A percentile compares a stretch with the other conserved stretches of the same genome.
These are phyloP conservation scores for Gastrolobium bilobum DNA, from an alignment of 306 rosid genomes.

Conservation along the genomic window DNA sequence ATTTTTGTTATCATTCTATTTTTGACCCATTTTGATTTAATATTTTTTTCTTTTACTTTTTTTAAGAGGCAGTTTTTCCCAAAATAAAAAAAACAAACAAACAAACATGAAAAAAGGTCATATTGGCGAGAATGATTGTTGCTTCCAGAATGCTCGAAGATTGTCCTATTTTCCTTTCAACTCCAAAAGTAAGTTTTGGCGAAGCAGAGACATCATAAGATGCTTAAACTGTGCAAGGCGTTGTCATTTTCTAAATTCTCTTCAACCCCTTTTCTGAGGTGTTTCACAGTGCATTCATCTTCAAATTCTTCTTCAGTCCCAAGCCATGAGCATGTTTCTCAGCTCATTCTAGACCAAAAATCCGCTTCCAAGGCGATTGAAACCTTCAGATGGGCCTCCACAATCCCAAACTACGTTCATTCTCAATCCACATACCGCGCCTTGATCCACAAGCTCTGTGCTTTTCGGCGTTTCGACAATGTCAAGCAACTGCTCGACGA, in stretches of 20 bases:
- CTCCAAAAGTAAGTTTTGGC: too few species aligned
- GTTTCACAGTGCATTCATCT: constrained; percentile 25
- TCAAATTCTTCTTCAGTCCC: constrained; percentile 56
- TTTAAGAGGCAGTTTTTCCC: too few species aligned
- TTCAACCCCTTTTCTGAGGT: constrained; percentile 13
- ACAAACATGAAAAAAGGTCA: too few species aligned
- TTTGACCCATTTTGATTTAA: too few species aligned
- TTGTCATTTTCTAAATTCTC: constrained; percentile 8
- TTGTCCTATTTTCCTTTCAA: too few species aligned
- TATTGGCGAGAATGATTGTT: too few species aligned
- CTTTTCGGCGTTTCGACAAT: constrained; percentile 66
- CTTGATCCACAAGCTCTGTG: constrained; percentile 69
- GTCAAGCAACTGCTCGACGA: constrained; percentile 80
- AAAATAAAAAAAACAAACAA: too few species aligned
- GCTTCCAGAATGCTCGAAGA: too few species aligned
- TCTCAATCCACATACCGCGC: constrained; percentile 78
- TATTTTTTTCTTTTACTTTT: too few species aligned
- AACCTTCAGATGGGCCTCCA: constrained; percentile 83
- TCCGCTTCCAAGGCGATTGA: constrained; percentile 62
- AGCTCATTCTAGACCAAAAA: constrained; percentile 65
- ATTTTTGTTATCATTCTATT: too few species aligned
- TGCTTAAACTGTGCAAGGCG: constrained; percentile 34
- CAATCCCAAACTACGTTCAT: constrained; percentile 61
- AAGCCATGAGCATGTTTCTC: constrained; percentile 60
- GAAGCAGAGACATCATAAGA: background rate